A percentile compares a stretch with the other conserved stretches of the same genome.
phyloP scores from a whole-genome alignment of 1,139 yeast genomes.

The Protomyces macrosporus region DNA sequence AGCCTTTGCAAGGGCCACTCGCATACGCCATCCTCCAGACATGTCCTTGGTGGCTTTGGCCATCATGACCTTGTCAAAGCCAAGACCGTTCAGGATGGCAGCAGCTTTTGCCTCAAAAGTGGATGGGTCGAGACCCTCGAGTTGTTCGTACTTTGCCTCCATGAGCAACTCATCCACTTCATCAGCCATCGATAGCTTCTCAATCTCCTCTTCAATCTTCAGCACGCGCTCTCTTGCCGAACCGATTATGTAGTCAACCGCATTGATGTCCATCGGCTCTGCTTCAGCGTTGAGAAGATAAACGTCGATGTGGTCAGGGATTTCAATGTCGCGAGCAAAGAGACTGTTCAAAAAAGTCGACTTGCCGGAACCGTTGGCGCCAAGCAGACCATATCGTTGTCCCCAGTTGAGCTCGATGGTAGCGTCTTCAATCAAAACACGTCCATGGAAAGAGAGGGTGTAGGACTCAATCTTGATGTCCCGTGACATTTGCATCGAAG shows the following conservation, averaged over 20 bases:
- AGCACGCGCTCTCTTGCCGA: conserved; percentile 93
- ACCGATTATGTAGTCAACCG: conserved; percentile 91
- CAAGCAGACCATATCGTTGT: conserved; percentile 91
- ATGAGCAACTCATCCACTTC: conserved; percentile 89
- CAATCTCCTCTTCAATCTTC: conserved; percentile 85
- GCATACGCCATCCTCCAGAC: conserved; percentile 99
- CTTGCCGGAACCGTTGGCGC: conserved; percentile 99
- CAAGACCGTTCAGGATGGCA: conserved; percentile 90
- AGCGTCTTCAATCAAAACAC: conserved; percentile 89
- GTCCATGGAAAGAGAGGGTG: conserved; percentile 70
- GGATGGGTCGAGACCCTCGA: conserved; percentile 91
- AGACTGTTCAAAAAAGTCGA: conserved; percentile 87
- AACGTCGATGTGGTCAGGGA: conserved; percentile 86
- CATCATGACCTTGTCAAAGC: conserved; percentile 82
- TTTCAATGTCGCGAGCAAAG: conserved; percentile 94
- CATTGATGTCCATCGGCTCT: conserved; percentile 83
- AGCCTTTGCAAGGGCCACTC: conserved; percentile 83
- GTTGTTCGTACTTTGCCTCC: conserved; percentile 88
- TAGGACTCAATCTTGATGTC: conserved; percentile 63
- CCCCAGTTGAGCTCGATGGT: conserved; percentile 90
- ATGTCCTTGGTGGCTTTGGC: conserved; percentile 90
- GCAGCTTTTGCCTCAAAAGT: conserved; percentile 98
- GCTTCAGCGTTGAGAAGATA: conserved; percentile 96
- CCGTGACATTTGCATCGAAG: conserved; percentile 81
- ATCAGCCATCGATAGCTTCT: conserved; percentile 78